Base-by-base conservation (phyloP, 2,329 filamentous ascomycete species). In the Bertia moriformis region DNA sequence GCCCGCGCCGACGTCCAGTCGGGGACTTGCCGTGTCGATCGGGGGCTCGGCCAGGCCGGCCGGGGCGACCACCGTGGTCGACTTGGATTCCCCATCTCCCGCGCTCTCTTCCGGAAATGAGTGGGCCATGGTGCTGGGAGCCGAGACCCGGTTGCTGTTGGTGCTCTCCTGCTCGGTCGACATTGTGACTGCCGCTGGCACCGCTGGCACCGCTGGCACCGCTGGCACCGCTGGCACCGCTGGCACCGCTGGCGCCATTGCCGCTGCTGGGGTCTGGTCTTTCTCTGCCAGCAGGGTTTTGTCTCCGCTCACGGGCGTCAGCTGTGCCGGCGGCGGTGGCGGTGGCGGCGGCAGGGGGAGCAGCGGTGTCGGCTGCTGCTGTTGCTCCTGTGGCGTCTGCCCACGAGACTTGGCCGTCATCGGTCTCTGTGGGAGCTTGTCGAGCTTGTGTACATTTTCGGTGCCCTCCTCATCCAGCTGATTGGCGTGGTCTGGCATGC, bases 401-500 rank as follows among this genome's bases (percentile, higher is more conserved):
- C 68, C 67, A 45, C 67, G 62, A 43, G 69, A 63, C 48, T 66
- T 73, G 42, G 68, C 66, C 5, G 71, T 73, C 22, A 65, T 58
- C 33, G 70, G 70, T 38, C 71, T 60, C 39, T 65, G 62, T 18
- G 69, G 69, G 32, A 76, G 59, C 51, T 65, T 72, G 48, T 75
- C 62, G 46, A 75, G 59, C 61, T 73, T 73, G 53, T 69, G 75
- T 22, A 73, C 61, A 29, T 72, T 66, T 42, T 73, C 63, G 42
- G 70, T 67, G 39, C 67, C 67, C 41, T 61, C 65, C 37, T 72
- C 67, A n/a, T n/a, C n/a, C 38, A 73, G 58, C 4, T 58, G 53
- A 44, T 73, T 69, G 14, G 68, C 66, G 45, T 71, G 66, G 44
- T 79, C 76, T 38, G 77, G 73, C 30, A 74, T 67, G 40, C 65